Percentiles rank a stretch among this genome's conserved stretches.
These are phyloP conservation scores for Apiospora marii DNA, from an alignment of 2,329 filamentous ascomycete genomes.

Conservation along the genomic window DNA sequence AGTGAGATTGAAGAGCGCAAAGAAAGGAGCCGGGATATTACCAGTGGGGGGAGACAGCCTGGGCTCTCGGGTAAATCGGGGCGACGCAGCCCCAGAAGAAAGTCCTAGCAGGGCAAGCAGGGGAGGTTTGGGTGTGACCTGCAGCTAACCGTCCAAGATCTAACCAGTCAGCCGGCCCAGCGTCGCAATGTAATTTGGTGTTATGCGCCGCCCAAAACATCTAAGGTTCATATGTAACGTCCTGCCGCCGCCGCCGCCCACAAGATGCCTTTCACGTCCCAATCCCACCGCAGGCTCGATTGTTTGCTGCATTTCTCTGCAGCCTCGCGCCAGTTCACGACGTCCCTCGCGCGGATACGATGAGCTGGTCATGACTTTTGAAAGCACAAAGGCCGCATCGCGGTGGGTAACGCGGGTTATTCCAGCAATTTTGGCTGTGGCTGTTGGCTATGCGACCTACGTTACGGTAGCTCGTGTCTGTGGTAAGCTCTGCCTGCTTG, in stretches of 20 bases:
- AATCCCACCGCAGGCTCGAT: neutral
- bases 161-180: neutral
- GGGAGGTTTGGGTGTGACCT: neutral
- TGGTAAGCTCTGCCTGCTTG: conserved; percentile 56
- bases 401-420: conserved; percentile 70
- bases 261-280: neutral
- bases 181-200: conserved; percentile 10
- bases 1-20: neutral
- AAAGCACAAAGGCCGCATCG: conserved; percentile 55
- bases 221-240: neutral
- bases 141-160: conserved; percentile 3
- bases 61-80: conserved; percentile 11
- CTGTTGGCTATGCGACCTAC: conserved; percentile 75
- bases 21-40: conserved; percentile 3
- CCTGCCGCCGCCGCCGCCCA: neutral
- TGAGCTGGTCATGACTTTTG: conserved; percentile 42
- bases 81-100: neutral
- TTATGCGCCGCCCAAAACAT: neutral
- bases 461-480: conserved; percentile 73
- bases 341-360: conserved; percentile 22
- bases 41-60: neutral
- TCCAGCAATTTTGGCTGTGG: conserved; percentile 71
- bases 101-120: conserved; percentile 12
- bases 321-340: conserved; percentile 9
- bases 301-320: conserved; percentile 2